Conservation (phyloP, 83 land plant species). For the Picea engelmannii region DNA sequence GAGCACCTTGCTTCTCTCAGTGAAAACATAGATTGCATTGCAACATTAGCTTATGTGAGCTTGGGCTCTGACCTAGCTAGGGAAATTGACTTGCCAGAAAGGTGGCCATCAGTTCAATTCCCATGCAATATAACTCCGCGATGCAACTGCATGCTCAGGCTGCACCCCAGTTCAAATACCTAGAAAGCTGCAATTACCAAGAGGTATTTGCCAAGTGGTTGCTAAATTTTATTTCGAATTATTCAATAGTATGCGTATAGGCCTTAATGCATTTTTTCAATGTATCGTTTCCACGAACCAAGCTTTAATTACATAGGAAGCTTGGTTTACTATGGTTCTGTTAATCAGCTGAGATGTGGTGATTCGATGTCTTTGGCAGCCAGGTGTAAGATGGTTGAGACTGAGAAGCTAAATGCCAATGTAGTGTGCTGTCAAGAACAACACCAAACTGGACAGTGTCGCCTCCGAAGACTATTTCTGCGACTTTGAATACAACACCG, state of each 20-base stretch:
- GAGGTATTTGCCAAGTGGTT: too few relatives aligned
- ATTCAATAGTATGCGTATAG: neutral
- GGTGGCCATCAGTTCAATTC: slow-evolving; percentile 3
- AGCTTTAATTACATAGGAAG: neutral
- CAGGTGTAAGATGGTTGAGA: slow-evolving; percentile 69
- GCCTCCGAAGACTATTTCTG: too few relatives aligned
- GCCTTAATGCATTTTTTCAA: neutral
- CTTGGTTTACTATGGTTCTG: neutral
- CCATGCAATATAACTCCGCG: neutral
- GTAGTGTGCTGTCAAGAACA: too few relatives aligned
- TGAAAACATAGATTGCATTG: neutral
- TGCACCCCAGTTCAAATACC: neutral
- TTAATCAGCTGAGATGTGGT: neutral
- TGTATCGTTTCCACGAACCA: neutral
- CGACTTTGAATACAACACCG: too few relatives aligned
- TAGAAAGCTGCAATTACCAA: too few relatives aligned
- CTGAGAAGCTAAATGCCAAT: too few relatives aligned
- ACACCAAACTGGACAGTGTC: too few relatives aligned
- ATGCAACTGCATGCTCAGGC: neutral
- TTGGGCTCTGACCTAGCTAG: neutral
- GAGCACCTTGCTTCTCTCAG: too few relatives aligned
- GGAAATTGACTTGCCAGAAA: neutral
- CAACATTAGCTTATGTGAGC: neutral
- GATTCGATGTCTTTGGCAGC: slow-evolving; percentile 28
- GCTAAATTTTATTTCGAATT: too few relatives aligned